Evolutionary conservation across 2,329 filamentous ascomycete species (phyloP).

Genomic region (Hypoxylon sp.): DNA sequence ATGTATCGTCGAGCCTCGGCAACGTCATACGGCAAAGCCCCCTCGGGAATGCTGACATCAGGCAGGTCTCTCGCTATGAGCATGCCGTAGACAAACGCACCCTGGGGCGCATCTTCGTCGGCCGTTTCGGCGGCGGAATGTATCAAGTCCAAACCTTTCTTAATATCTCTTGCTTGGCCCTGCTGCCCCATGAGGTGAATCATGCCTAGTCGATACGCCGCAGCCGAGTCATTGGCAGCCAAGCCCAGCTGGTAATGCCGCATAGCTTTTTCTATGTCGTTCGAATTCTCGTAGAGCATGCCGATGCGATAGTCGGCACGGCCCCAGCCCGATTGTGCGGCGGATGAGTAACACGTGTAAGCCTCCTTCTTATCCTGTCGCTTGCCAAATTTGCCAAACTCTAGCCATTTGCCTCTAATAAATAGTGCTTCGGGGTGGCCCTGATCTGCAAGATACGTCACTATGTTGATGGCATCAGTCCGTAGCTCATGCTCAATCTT

Average conservation of each 20-base stretch:
- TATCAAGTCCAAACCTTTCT: slow-evolving; percentile 83
- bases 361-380: slow-evolving; percentile 95
- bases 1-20: slow-evolving; percentile 85
- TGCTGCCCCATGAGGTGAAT: slow-evolving; percentile 96
- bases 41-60: slow-evolving; percentile 84
- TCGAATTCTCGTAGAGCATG: slow-evolving; percentile 97
- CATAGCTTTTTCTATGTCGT: slow-evolving; percentile 90
- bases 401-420: slow-evolving; percentile 94
- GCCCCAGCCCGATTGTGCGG: slow-evolving; percentile 87
- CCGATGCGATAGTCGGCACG: slow-evolving; percentile 96
- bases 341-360: slow-evolving; percentile 84
- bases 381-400: slow-evolving; percentile 95
- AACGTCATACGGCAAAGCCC: slow-evolving; percentile 76
- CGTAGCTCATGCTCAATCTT: slow-evolving; percentile 89
- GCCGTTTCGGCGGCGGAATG: slow-evolving; percentile 84
- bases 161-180: slow-evolving; percentile 85
- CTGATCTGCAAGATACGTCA: slow-evolving; percentile 89
- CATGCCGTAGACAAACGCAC: slow-evolving; percentile 96
- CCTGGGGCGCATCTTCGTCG: slow-evolving; percentile 96
- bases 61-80: slow-evolving; percentile 89
- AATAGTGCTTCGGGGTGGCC: slow-evolving; percentile 94
- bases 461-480: slow-evolving; percentile 90
- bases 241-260: slow-evolving; percentile 90
- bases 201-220: slow-evolving; percentile 90
- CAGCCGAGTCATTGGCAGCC: slow-evolving; percentile 85